Conservation (phyloP, 2,329 filamentous ascomycete genomes). For the Zarea fungicola region DNA sequence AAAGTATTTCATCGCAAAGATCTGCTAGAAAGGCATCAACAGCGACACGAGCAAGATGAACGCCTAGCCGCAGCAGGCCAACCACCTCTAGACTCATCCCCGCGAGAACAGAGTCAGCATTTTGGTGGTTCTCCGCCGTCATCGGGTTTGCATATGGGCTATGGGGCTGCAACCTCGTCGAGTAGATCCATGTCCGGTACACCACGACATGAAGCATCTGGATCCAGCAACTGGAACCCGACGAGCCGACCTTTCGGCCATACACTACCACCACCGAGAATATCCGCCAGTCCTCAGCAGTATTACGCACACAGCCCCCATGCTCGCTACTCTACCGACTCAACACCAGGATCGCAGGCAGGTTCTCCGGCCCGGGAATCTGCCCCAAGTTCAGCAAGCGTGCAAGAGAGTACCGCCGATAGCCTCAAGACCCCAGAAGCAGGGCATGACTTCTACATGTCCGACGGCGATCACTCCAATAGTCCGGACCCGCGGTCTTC, state of each 20-base stretch:
- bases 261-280: conserved; percentile 6
- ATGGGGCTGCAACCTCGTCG: neutral
- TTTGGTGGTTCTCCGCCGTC: conserved; percentile 15
- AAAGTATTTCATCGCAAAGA: conserved; percentile 55
- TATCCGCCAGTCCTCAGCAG: conserved; percentile 6
- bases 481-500: conserved; percentile 39
- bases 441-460: conserved; percentile 18
- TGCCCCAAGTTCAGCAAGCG: neutral
- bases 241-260: conserved; percentile 8
- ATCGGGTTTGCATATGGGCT: conserved; percentile 18
- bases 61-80: conserved; percentile 23
- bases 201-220: conserved; percentile 11
- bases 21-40: conserved; percentile 52
- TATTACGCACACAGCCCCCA: conserved; percentile 9
- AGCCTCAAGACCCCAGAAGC: conserved; percentile 15
- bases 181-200: conserved; percentile 10
- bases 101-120: conserved; percentile 8
- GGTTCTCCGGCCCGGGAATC: neutral
- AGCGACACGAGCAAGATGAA: conserved; percentile 33
- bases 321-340: conserved; percentile 4
- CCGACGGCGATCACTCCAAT: conserved; percentile 24
- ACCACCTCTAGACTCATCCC: neutral
- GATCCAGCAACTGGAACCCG: neutral
- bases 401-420: neutral
- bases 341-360: neutral